Evolutionary conservation across 495 filamentous ascomycete species (phyloP), one percentile per base, ranked within the genome.

Genomic region (Penicillium pancosmium): DNA sequence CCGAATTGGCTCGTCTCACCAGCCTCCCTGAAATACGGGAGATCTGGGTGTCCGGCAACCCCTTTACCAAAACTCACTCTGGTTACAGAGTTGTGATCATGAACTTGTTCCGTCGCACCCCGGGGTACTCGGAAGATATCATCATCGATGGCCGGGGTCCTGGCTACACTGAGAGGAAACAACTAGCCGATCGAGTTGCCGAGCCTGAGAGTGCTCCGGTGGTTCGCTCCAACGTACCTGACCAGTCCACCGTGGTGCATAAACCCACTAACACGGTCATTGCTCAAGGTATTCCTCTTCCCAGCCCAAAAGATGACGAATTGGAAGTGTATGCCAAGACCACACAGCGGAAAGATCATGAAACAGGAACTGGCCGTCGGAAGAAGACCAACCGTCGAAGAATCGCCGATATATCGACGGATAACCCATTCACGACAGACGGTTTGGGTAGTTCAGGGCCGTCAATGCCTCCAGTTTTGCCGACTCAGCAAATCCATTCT

Each of bases 61-160:
- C 93, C 7, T 97, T 97, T 61, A 88, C 87, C 33, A 91, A 89
- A 56, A 93, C 91, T 11, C 92, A 97, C 66, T 82, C 87, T 52
- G 86, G 84, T 60, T 95, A 97, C 68, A 85, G 94, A 31, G 79
- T 95, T 60, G 88, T 85, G 23, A 96, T 98, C 63, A 97, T 98
- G 83, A 98, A 98, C 66, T 82, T 97, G 1, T 98, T 98, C 79
- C 89, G 94, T 57, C 85, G 83, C n/a, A 92, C 91, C 0, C 92
- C 94, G 3, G 94, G 94, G 10, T 94, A 93, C 66, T 84, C 86
- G 0, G 90, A 96, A 63, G 95, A 98, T 71, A 88, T 98, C 58
- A 82, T 90, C 41, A 91, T 98, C 63, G 95, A 98, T 68, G 83
- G 86, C 1, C 86, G 86, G 23, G 87, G 88, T 4, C 94, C 94